A percentile compares a stretch with the other conserved stretches of the same genome.
Evolutionary conservation across 1,139 yeast species (phyloP).

Genomic region (Diutina mesorugosa): DNA sequence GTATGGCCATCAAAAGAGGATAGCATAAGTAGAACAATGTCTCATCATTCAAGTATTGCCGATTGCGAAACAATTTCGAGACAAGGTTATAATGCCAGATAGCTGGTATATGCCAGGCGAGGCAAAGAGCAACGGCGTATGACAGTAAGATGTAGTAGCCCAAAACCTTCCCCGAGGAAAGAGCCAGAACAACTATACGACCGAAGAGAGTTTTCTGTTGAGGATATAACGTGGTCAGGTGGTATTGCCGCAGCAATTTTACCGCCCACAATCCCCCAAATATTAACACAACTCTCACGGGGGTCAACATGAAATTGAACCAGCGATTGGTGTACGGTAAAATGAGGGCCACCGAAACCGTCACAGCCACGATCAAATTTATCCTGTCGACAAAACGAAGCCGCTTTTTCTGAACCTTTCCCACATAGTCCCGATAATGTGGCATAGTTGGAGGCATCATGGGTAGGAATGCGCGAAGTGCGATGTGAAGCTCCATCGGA

Average conservation of each 20-base stretch:
- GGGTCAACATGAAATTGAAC: conserved; percentile 16
- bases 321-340: conserved; percentile 18
- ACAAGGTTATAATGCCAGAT: conserved; percentile 19
- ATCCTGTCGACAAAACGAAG: conserved; percentile 24
- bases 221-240: conserved; percentile 38
- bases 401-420: conserved; percentile 21
- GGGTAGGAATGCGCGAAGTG: background rate
- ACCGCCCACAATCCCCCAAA: conserved; percentile 26
- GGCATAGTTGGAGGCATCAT: background rate
- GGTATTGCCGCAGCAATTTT: conserved; percentile 34
- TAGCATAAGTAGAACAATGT: conserved; percentile 41
- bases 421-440: conserved; percentile 17
- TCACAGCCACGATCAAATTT: conserved; percentile 15
- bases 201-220: conserved; percentile 36
- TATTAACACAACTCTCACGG: conserved; percentile 19
- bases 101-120: conserved; percentile 17
- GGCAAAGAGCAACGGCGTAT: conserved; percentile 18
- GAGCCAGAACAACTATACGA: conserved; percentile 31
- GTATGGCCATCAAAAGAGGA: conserved; percentile 23
- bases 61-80: conserved; percentile 36
- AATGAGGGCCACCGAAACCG: conserved; percentile 14
- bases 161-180: conserved; percentile 21
- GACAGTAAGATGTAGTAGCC: conserved; percentile 28
- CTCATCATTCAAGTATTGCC: conserved; percentile 49
- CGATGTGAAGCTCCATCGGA: background rate